These are phyloP conservation scores for Gentiana macrophylla DNA, from an alignment of 257 asterid species.

Conservation along the genomic window DNA sequence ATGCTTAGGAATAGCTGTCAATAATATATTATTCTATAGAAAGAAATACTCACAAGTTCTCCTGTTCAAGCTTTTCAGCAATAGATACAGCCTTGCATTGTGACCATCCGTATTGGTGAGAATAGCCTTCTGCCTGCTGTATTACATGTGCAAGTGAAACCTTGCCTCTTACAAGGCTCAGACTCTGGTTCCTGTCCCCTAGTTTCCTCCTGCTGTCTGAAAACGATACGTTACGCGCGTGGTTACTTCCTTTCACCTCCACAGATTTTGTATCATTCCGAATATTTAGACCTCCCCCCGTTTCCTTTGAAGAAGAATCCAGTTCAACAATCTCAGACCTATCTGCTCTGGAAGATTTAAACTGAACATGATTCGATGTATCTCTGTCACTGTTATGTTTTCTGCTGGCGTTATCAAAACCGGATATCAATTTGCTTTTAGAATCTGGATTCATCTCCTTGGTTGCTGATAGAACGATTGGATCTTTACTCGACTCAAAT, in stretches of 20 bases:
- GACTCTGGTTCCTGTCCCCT: conserved; percentile 48
- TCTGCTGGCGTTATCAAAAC: conserved; percentile 23
- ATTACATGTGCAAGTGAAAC: conserved; percentile 88
- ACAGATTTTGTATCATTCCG: conserved; percentile 1
- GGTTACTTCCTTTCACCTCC: conserved; percentile 12
- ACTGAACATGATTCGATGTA: conserved; percentile 6
- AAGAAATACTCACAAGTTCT: conserved; percentile 56
- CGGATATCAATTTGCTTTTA: conserved; percentile 6
- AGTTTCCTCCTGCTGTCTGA: conserved; percentile 25
- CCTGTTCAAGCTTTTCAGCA: conserved; percentile 94
- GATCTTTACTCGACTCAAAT: conserved; percentile 46
- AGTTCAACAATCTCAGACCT: conserved; percentile 67
- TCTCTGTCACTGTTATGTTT: conserved; percentile 21
- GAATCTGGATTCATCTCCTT: conserved; percentile 11
- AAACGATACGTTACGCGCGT: conserved; percentile 8
- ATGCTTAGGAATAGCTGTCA: neutral
- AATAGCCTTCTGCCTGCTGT: conserved; percentile 72
- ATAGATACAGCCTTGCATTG: conserved; percentile 79
- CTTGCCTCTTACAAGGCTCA: conserved; percentile 76
- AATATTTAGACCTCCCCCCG: conserved; percentile 5
- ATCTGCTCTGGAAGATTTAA: conserved; percentile 21
- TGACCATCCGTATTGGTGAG: conserved; percentile 73
- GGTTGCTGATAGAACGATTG: conserved; percentile 37
- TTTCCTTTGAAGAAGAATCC: conserved; percentile 25
- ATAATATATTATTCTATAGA: too few species aligned